phyloP scores from a whole-genome alignment of 2,329 filamentous ascomycete species.

The Aspergillus melleus region DNA sequence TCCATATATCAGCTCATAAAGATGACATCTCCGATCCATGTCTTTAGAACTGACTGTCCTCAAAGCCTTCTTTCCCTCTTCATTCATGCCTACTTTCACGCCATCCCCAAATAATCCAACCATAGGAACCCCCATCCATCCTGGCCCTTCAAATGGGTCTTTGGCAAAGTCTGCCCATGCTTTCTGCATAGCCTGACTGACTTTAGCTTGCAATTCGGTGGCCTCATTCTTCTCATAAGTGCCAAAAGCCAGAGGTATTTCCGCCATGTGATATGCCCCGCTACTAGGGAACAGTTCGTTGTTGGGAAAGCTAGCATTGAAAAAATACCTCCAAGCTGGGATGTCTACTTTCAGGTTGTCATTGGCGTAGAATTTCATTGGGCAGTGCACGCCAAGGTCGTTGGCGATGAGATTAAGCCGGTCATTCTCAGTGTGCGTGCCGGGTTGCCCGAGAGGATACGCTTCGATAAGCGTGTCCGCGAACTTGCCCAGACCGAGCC shows the following conservation, averaged over 20 bases:
- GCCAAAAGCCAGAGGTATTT: constrained; percentile 33
- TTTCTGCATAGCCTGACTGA: constrained; percentile 26
- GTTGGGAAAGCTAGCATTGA: constrained; percentile 31
- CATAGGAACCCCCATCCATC: constrained; percentile 19
- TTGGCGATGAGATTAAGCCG: constrained; percentile 19
- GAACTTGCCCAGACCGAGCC: not conserved
- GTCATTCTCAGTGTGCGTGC: constrained; percentile 1
- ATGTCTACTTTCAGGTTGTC: constrained; percentile 15
- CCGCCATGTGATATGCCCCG: constrained; percentile 35
- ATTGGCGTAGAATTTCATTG: constrained; percentile 16
- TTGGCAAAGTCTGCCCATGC: constrained; percentile 30
- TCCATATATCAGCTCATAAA: not conserved
- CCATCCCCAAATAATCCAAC: constrained; percentile 18
- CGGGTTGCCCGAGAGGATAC: not conserved
- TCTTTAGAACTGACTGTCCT: not conserved
- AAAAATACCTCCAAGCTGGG: constrained; percentile 30
- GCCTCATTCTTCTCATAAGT: constrained; percentile 24
- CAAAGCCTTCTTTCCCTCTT: constrained; percentile 10
- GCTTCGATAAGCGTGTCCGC: not conserved
- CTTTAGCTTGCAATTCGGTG: constrained; percentile 17
- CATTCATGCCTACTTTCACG: constrained; percentile 10
- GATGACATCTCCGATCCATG: not conserved
- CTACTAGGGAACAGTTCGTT: constrained; percentile 12
- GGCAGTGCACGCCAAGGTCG: constrained; percentile 23
- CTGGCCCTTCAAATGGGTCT: constrained; percentile 23